Conservation (phyloP, 2,329 filamentous ascomycete species). For the Pestalotiopsis sp. region DNA sequence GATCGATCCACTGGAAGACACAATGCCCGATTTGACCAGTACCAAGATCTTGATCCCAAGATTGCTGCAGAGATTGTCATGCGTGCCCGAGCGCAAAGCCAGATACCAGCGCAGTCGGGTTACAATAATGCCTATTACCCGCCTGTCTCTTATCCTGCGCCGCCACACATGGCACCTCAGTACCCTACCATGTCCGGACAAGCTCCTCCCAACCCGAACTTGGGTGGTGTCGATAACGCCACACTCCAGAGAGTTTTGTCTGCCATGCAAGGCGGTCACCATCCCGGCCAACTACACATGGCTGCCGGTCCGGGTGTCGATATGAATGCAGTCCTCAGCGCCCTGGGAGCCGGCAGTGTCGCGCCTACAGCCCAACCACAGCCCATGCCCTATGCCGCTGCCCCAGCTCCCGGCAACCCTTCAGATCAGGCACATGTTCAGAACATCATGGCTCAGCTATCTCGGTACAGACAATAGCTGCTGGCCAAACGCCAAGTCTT, state of each 20-base stretch:
- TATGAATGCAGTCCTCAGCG: slow-evolving; percentile 29
- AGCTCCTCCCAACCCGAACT: neutral
- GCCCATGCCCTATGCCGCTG: slow-evolving; percentile 24
- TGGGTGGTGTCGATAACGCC: slow-evolving; percentile 26
- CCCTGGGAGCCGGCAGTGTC: slow-evolving; percentile 29
- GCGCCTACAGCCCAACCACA: slow-evolving; percentile 30
- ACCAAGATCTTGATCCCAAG: slow-evolving; percentile 77
- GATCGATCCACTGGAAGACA: slow-evolving; percentile 74
- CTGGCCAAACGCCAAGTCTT: no score
- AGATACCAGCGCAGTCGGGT: slow-evolving; percentile 26
- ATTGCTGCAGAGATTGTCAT: slow-evolving; percentile 81
- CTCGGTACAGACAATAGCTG: slow-evolving; percentile 60
- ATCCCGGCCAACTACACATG: slow-evolving; percentile 34
- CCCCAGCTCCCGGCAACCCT: slow-evolving; percentile 20
- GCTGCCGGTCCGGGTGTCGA: slow-evolving; percentile 28
- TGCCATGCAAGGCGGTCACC: slow-evolving; percentile 27
- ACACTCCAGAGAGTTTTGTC: slow-evolving; percentile 37
- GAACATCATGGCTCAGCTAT: slow-evolving; percentile 75
- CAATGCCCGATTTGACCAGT: slow-evolving; percentile 85
- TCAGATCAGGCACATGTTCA: slow-evolving; percentile 59
- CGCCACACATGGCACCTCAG: slow-evolving; percentile 18
- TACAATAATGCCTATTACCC: slow-evolving; percentile 27
- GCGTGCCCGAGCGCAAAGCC: slow-evolving; percentile 60
- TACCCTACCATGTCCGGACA: slow-evolving; percentile 11
- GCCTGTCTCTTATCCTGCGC: slow-evolving; percentile 20